A percentile compares a stretch with the other conserved stretches of the same genome.
phyloP scores from a whole-genome alignment of 2,329 filamentous ascomycete species.

The Penicillium hordei region DNA sequence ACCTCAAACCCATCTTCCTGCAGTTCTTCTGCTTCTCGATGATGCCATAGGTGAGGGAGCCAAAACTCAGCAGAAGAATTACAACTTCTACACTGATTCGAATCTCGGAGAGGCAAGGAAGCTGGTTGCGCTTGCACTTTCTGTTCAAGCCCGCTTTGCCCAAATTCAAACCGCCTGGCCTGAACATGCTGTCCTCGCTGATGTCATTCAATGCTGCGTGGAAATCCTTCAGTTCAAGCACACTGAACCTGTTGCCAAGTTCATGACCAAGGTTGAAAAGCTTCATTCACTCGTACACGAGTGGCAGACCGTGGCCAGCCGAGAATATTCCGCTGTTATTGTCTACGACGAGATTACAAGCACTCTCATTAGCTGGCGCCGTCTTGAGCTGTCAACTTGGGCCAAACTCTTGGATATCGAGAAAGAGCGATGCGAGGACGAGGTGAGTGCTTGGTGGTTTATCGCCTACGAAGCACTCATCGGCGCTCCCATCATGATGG shows the following conservation, averaged over 20 bases:
- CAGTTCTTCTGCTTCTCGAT: slow-evolving; percentile 64
- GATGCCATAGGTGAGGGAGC: slow-evolving; percentile 57
- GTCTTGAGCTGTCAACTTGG: slow-evolving; percentile 91
- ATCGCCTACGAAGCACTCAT: slow-evolving; percentile 89
- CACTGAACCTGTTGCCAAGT: slow-evolving; percentile 78
- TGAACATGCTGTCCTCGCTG: slow-evolving; percentile 74
- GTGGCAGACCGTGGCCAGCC: slow-evolving; percentile 92
- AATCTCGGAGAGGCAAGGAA: slow-evolving; percentile 75
- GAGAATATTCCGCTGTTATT: slow-evolving; percentile 66
- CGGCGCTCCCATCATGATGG: slow-evolving; percentile 68
- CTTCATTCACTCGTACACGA: slow-evolving; percentile 83
- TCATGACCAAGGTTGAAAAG: slow-evolving; percentile 83
- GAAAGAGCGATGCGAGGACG: slow-evolving; percentile 68
- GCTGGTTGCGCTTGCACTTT: slow-evolving; percentile 67
- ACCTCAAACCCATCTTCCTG: slow-evolving; percentile 61
- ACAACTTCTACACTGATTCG: slow-evolving; percentile 87
- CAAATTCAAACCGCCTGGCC: slow-evolving; percentile 65
- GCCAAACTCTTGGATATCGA: slow-evolving; percentile 84
- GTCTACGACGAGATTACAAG: slow-evolving; percentile 77
- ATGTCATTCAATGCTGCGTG: slow-evolving; percentile 73
- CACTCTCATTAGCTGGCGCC: slow-evolving; percentile 82
- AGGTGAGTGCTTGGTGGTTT: slow-evolving; percentile 93
- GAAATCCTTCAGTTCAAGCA: slow-evolving; percentile 74
- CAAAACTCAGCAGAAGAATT: slow-evolving; percentile 49
- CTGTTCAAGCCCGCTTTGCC: slow-evolving; percentile 69